A percentile compares a stretch with the other conserved stretches of the same genome.
phyloP scores from a whole-genome alignment of 305 asterid genomes.

The Fraxinus nigra region DNA sequence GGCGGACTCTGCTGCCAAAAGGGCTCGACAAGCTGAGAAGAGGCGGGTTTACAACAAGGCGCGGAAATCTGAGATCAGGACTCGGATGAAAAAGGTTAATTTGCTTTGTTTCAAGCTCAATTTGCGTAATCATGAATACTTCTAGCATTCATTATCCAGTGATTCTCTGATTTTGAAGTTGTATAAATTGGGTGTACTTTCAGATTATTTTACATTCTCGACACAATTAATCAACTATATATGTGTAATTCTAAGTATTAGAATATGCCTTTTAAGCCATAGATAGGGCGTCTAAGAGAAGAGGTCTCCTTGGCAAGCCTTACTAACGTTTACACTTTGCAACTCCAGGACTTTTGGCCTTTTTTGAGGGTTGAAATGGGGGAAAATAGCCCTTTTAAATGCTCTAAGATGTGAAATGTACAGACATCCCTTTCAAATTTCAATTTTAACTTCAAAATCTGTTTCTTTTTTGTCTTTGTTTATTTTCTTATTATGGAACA shows the following conservation, averaged over 20 bases:
- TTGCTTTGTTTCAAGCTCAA: background rate
- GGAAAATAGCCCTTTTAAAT: background rate
- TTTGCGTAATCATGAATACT: background rate
- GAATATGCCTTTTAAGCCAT: background rate
- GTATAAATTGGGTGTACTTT: background rate
- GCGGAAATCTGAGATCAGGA: slow-evolving; percentile 68
- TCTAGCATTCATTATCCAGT: background rate
- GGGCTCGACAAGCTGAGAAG: slow-evolving; percentile 95
- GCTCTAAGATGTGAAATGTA: background rate
- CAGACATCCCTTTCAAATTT: background rate
- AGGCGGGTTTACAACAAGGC: slow-evolving; percentile 72
- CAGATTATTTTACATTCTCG: background rate
- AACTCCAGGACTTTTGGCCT: background rate
- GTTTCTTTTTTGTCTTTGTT: background rate
- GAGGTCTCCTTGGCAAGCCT: background rate
- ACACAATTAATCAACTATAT: background rate
- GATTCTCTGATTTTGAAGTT: background rate
- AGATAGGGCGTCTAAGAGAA: background rate
- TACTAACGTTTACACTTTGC: background rate
- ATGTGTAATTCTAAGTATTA: background rate
- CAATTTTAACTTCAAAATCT: background rate
- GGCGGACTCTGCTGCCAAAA: slow-evolving; percentile 97
- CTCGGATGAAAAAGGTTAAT: slow-evolving; percentile 85
- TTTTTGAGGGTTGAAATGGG: background rate
- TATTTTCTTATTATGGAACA: background rate